These are phyloP conservation scores for Lachnellula cervina DNA, from an alignment of 2,329 filamentous ascomycete species.

Conservation along the genomic window DNA sequence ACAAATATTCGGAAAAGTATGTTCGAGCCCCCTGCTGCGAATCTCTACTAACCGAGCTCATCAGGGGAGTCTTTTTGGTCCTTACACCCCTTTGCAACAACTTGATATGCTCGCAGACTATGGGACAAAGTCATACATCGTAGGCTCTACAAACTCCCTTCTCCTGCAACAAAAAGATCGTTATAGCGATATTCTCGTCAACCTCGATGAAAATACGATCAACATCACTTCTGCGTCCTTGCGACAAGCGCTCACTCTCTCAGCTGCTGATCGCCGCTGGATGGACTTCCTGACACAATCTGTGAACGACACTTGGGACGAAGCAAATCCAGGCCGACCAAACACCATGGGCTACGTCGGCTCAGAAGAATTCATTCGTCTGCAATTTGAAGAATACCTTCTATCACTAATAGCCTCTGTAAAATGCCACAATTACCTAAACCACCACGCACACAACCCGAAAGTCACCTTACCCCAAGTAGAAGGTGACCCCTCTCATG, in stretches of 20 bases:
- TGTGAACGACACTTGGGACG: conserved; percentile 95
- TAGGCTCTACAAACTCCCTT: conserved; percentile 93
- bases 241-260: conserved; percentile 69
- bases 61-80: conserved; percentile 87
- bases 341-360: conserved; percentile 93
- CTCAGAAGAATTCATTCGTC: conserved; percentile 93
- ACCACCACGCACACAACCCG: conserved; percentile 49
- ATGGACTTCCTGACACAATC: conserved; percentile 93
- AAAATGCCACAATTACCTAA: conserved; percentile 76
- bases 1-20: conserved; percentile 87
- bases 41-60: conserved; percentile 6
- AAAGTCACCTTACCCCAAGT: conserved; percentile 58
- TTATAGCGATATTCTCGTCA: conserved; percentile 94
- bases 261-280: conserved; percentile 86
- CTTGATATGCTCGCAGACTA: conserved; percentile 90
- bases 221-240: conserved; percentile 79
- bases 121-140: conserved; percentile 93
- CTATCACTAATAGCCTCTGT: conserved; percentile 81
- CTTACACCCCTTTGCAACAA: conserved; percentile 94
- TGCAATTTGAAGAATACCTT: conserved; percentile 96
- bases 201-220: conserved; percentile 84
- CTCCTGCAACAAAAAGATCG: conserved; percentile 90
- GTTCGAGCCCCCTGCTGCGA: not conserved
- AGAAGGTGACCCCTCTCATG: conserved; percentile 77
- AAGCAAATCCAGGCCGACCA: conserved; percentile 80